A percentile compares a stretch with the other conserved stretches of the same genome.
phyloP scores from a whole-genome alignment of 345 rosid genomes.

The Eucalyptus erythrocorys region DNA sequence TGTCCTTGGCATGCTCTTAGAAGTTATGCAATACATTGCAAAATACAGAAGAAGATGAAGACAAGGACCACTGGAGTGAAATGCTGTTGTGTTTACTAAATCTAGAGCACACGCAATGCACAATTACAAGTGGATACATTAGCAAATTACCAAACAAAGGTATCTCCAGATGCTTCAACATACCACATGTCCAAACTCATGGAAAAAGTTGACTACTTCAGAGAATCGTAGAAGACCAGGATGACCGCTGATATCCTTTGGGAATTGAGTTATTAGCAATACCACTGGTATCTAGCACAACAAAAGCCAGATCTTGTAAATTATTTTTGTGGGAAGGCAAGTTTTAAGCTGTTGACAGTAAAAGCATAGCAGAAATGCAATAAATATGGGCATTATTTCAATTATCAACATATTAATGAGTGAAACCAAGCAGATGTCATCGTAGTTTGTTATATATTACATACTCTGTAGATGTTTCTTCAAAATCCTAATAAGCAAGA shows the following conservation, averaged over 20 bases:
- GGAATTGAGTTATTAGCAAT: conserved; percentile 60
- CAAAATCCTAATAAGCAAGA: neutral
- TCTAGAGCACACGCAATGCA: neutral
- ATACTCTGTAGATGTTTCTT: neutral
- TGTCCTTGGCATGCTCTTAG: neutral
- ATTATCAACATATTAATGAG: neutral
- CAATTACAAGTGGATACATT: neutral
- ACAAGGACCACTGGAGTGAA: neutral
- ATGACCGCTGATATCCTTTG: conserved; percentile 29
- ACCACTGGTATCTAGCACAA: conserved; percentile 60
- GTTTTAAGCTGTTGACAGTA: neutral
- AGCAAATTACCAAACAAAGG: neutral
- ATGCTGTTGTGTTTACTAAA: neutral
- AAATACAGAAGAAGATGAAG: neutral
- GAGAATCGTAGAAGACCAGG: conserved; percentile 65
- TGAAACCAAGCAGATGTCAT: neutral
- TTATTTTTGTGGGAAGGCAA: neutral
- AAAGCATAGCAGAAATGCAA: neutral
- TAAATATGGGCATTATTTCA: neutral
- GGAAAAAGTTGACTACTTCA: conserved; percentile 85
- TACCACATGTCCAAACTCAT: conserved; percentile 99
- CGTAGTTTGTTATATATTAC: neutral
- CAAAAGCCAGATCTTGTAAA: neutral
- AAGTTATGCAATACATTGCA: neutral
- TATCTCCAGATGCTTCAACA: conserved; percentile 3